These are phyloP conservation scores for Helichrysum umbraculigerum DNA, from an alignment of 129 eudicot species.

Conservation along the genomic window DNA sequence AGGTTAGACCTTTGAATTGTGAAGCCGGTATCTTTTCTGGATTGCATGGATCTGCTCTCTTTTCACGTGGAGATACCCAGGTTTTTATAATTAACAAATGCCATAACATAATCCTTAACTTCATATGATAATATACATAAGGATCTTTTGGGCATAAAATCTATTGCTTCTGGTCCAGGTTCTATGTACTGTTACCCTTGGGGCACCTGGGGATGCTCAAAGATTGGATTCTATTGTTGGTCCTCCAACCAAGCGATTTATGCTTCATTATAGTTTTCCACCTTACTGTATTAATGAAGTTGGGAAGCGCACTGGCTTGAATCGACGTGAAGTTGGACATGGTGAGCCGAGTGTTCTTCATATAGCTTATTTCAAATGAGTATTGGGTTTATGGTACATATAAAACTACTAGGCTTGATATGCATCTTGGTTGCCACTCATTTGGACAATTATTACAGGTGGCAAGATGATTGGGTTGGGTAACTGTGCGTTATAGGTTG, in stretches of 20 bases:
- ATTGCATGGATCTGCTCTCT: slow-evolving; percentile 88
- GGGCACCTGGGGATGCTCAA: slow-evolving; percentile 95
- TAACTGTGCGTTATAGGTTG: background rate
- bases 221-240: slow-evolving; percentile 84
- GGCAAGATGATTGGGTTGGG: background rate
- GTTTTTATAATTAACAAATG: slow-evolving; percentile 31
- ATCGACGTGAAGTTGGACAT: slow-evolving; percentile 97
- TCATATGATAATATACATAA: background rate
- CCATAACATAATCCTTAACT: background rate
- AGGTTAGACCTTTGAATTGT: slow-evolving; percentile 85
- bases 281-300: slow-evolving; percentile 97
- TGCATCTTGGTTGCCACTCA: slow-evolving; percentile 6
- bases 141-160: background rate
- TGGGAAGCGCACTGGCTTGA: slow-evolving; percentile 78
- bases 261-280: slow-evolving; percentile 98
- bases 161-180: slow-evolving; percentile 41
- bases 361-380: background rate
- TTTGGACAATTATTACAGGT: background rate
- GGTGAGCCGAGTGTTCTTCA: slow-evolving; percentile 46
- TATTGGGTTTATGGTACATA: background rate
- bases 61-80: slow-evolving; percentile 95
- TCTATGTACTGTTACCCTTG: slow-evolving; percentile 89
- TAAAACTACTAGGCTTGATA: background rate
- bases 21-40: slow-evolving; percentile 86
- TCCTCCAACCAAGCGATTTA: slow-evolving; percentile 83